Percentiles rank a stretch among this genome's conserved stretches.
phyloP scores from a whole-genome alignment of 352 stramenopile genomes.

The Phytophthora quininea region DNA sequence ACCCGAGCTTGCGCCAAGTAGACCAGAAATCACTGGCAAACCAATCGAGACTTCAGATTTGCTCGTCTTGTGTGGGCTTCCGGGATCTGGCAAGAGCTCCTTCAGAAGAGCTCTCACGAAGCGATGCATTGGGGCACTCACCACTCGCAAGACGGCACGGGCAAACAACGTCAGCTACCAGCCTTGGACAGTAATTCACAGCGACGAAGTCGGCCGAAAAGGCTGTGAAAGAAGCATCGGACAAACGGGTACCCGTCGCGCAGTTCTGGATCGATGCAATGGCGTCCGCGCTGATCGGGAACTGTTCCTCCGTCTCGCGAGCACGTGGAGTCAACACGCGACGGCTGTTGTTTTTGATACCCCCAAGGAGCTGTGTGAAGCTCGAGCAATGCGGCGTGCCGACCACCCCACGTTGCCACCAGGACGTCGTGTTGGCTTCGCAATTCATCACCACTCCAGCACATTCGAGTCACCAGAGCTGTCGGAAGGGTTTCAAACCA shows the following conservation, averaged over 20 bases:
- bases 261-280: slow-evolving; percentile 68
- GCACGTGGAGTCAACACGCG: slow-evolving; percentile 56
- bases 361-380: slow-evolving; percentile 42
- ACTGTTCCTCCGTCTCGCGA: slow-evolving; percentile 48
- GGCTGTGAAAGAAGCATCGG: slow-evolving; percentile 31
- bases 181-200: slow-evolving; percentile 55
- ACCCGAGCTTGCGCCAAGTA: slow-evolving; percentile 38
- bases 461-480: slow-evolving; percentile 48
- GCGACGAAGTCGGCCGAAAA: slow-evolving; percentile 53
- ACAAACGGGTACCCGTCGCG: slow-evolving; percentile 40
- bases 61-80: slow-evolving; percentile 61
- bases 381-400: slow-evolving; percentile 48
- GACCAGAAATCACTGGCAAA: slow-evolving; percentile 36
- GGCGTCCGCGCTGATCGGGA: slow-evolving; percentile 46
- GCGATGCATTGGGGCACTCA: slow-evolving; percentile 21
- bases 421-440: slow-evolving; percentile 44
- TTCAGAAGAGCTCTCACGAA: slow-evolving; percentile 58
- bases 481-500: slow-evolving; percentile 52
- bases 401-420: slow-evolving; percentile 53
- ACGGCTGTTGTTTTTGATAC: slow-evolving; percentile 73
- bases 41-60: slow-evolving; percentile 47
- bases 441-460: slow-evolving; percentile 49
- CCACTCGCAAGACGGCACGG: slow-evolving; percentile 6
- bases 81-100: slow-evolving; percentile 67
- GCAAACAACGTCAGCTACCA: slow-evolving; percentile 10